These are phyloP conservation scores for Cryomyces minteri DNA, from an alignment of 495 filamentous ascomycete species.

Conservation along the genomic window DNA sequence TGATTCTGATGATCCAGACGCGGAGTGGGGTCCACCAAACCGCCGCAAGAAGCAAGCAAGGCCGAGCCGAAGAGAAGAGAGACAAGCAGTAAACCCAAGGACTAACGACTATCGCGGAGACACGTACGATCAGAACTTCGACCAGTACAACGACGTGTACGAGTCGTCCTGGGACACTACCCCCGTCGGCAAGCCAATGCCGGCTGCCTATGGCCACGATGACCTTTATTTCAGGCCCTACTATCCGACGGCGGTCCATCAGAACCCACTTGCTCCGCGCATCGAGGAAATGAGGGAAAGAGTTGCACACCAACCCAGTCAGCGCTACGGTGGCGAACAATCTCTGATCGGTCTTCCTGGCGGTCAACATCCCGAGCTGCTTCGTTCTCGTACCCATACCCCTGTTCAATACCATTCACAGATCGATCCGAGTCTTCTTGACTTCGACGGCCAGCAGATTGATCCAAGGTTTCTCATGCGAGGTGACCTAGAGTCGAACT, in stretches of 20 bases:
- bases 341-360: conserved; percentile 30
- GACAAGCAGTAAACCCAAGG: conserved; percentile 1
- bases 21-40: conserved; percentile 12
- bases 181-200: conserved; percentile 41
- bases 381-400: conserved; percentile 4
- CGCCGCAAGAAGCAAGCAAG: not conserved
- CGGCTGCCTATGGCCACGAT: conserved; percentile 31
- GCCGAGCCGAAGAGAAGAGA: conserved; percentile 1
- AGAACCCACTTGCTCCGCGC: not conserved
- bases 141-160: conserved; percentile 11
- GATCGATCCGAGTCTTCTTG: conserved; percentile 14
- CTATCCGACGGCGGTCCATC: conserved; percentile 38
- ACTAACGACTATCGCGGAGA: not conserved
- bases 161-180: conserved; percentile 40
- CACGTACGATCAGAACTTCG: no score
- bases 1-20: conserved; percentile 10
- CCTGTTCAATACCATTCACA: conserved; percentile 11
- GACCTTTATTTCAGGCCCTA: conserved; percentile 34
- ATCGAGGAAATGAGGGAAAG: conserved; percentile 10
- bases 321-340: conserved; percentile 9
- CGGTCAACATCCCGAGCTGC: conserved; percentile 31
- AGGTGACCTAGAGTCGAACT: no score
- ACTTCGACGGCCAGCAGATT: not conserved
- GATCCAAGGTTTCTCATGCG: no score
- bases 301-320: conserved; percentile 8